phyloP scores from a whole-genome alignment of 371 early-diverging fungal genomes.

The Zopfochytrium polystomum region DNA sequence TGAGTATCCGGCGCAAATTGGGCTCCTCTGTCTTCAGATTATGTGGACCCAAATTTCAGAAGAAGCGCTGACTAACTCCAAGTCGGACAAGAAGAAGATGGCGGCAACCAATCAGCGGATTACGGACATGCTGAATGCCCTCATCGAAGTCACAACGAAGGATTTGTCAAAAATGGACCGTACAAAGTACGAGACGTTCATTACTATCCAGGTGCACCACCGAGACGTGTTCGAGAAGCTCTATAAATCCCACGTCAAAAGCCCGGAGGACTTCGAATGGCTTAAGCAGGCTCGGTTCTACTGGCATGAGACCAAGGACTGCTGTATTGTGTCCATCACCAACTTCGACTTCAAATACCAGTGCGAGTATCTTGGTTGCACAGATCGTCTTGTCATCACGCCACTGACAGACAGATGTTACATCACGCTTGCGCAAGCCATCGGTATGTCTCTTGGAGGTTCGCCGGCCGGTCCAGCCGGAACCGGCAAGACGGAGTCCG shows the following conservation, averaged over 20 bases:
- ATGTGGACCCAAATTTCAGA: slow-evolving; percentile 58
- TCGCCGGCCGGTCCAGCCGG: slow-evolving; percentile 58
- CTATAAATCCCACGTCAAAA: slow-evolving; percentile 54
- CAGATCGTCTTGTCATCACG: slow-evolving; percentile 64
- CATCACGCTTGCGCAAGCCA: slow-evolving; percentile 61
- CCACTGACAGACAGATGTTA: slow-evolving; percentile 61
- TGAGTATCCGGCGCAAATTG: slow-evolving; percentile 64
- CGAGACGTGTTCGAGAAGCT: slow-evolving; percentile 65
- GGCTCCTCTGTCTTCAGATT: slow-evolving; percentile 58
- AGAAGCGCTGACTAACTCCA: slow-evolving; percentile 52
- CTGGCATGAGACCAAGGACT: slow-evolving; percentile 63
- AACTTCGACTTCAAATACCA: slow-evolving; percentile 65
- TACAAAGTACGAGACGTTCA: slow-evolving; percentile 61
- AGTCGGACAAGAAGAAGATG: slow-evolving; percentile 63
- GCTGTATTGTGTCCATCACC: slow-evolving; percentile 64
- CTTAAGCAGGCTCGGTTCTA: slow-evolving; percentile 63
- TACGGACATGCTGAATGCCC: slow-evolving; percentile 55
- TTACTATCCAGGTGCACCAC: slow-evolving; percentile 66
- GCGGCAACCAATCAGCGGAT: slow-evolving; percentile 49
- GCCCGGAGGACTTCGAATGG: slow-evolving; percentile 63
- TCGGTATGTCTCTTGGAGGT: slow-evolving; percentile 67
- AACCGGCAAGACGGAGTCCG: slow-evolving; percentile 68
- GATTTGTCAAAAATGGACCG: slow-evolving; percentile 63
- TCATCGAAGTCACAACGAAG: slow-evolving; percentile 59
- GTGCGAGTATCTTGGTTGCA: slow-evolving; percentile 63